A percentile compares a stretch with the other conserved stretches of the same genome.
Evolutionary conservation across 73 alveolate genomes (phyloP).

Genomic region (Durusdinium trenchii): DNA sequence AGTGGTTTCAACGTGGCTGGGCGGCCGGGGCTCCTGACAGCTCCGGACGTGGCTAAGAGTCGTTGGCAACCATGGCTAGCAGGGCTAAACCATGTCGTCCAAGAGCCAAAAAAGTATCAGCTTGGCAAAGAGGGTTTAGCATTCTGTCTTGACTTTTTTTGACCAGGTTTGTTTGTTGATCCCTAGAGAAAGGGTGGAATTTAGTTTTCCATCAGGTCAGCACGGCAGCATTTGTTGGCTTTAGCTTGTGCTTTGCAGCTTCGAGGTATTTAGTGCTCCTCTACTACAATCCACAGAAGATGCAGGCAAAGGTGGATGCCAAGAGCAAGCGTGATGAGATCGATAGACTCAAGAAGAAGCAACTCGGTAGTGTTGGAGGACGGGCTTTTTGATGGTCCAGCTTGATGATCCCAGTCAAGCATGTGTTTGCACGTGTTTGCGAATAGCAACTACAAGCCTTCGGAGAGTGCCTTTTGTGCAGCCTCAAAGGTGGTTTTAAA

Average conservation of each 20-base stretch:
- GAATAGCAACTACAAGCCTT: no score
- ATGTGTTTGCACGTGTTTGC: not conserved
- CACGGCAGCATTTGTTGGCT: not conserved
- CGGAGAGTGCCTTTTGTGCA: not conserved
- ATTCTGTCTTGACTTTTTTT: not conserved
- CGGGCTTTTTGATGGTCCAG: not conserved
- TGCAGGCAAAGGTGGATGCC: conserved; percentile 94
- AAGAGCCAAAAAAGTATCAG: no score
- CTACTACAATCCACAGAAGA: conserved; percentile 95
- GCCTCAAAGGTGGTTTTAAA: not conserved
- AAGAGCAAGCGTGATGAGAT: conserved; percentile 93
- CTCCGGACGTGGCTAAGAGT: not conserved
- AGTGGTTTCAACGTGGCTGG: conserved; percentile 99
- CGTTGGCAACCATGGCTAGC: not conserved
- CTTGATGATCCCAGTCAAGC: not conserved
- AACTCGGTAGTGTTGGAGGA: not conserved
- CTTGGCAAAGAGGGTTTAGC: no score
- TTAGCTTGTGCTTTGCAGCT: not conserved
- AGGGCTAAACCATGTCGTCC: no score
- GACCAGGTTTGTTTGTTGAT: not conserved
- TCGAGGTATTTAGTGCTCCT: conserved; percentile 94
- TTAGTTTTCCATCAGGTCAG: not conserved
- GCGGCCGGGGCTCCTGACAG: conserved; percentile 95
- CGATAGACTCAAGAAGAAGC: conserved; percentile 95
- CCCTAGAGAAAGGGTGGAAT: not conserved